Conservation (phyloP, 257 asterid species). For the Avicennia marina region DNA sequence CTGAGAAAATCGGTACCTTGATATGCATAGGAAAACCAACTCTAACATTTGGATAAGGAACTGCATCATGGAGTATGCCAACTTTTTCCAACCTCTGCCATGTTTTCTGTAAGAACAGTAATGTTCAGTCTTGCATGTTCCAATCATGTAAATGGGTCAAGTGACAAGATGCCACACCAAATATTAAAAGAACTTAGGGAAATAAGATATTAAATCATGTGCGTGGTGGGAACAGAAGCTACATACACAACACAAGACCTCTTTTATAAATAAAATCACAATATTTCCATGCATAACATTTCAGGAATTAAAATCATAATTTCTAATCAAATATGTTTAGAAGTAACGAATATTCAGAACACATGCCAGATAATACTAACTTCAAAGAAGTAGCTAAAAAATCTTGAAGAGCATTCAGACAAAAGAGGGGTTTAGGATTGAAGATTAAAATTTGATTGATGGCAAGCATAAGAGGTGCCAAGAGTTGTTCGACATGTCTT, state of each 20-base stretch:
- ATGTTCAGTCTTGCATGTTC: constrained; percentile 13
- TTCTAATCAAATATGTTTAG: background rate
- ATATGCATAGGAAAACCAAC: constrained; percentile 83
- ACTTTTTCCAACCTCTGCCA: constrained; percentile 71
- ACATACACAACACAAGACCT: background rate
- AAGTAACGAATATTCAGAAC: background rate
- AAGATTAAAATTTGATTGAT: too few relatives aligned
- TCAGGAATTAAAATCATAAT: background rate
- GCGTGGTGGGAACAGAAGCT: background rate
- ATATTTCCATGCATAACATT: background rate
- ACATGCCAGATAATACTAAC: too few relatives aligned
- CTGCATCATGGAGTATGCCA: constrained; percentile 77
- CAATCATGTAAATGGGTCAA: background rate
- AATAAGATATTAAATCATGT: background rate
- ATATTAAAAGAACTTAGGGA: background rate
- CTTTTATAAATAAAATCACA: constrained; percentile 1
- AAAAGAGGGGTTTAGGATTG: too few relatives aligned
- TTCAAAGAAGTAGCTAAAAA: too few relatives aligned
- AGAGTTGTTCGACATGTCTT: too few relatives aligned
- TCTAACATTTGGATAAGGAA: constrained; percentile 60
- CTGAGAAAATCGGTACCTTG: constrained; percentile 45
- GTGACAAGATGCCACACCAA: background rate
- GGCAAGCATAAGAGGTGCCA: too few relatives aligned
- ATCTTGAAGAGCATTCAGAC: too few relatives aligned
- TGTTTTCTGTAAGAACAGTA: constrained; percentile 57